Percentiles rank a stretch among this genome's conserved stretches.
Evolutionary conservation across 2,329 filamentous ascomycete genomes (phyloP).

Genomic region (Periconia sp.): DNA sequence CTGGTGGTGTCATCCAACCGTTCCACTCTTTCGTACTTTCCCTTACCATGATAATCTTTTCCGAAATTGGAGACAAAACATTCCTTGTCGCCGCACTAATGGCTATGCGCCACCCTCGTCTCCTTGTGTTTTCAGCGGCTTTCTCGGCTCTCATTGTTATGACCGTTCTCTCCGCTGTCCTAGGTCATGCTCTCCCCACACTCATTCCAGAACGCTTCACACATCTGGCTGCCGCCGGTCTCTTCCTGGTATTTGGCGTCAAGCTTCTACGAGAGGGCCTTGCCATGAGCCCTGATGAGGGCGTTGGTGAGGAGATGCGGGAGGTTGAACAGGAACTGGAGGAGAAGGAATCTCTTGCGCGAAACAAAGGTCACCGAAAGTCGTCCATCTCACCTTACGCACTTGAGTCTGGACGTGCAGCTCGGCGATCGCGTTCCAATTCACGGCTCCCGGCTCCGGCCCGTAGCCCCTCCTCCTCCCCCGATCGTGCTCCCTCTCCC

Average conservation of each 20-base stretch:
- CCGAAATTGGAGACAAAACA: conserved; percentile 97
- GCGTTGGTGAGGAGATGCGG: conserved; percentile 95
- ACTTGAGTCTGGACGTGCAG: conserved; percentile 75
- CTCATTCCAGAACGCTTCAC: conserved; percentile 90
- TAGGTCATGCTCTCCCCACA: conserved; percentile 89
- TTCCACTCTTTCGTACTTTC: conserved; percentile 89
- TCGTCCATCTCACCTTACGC: conserved; percentile 73
- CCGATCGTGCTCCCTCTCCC: conserved; percentile 47
- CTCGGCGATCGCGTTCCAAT: conserved; percentile 70
- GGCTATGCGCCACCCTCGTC: conserved; percentile 96
- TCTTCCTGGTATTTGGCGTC: conserved; percentile 89
- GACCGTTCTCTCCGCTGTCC: conserved; percentile 89
- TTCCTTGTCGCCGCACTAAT: conserved; percentile 96
- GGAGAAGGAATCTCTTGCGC: conserved; percentile 81
- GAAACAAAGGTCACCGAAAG: conserved; percentile 63
- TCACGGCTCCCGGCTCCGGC: conserved; percentile 78
- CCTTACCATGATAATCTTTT: conserved; percentile 95
- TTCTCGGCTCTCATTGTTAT: conserved; percentile 88
- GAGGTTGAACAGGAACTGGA: conserved; percentile 94
- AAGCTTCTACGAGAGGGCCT: conserved; percentile 85
- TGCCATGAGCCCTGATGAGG: conserved; percentile 84
- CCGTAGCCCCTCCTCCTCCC: conserved; percentile 70
- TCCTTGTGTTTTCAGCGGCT: conserved; percentile 94
- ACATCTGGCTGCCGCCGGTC: conserved; percentile 76
- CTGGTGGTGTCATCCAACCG: conserved; percentile 69